A percentile compares a stretch with the other conserved stretches of the same genome.
Evolutionary conservation across 768 basidiomycete species (phyloP).

Genomic region (Tubosaeta sp.): DNA sequence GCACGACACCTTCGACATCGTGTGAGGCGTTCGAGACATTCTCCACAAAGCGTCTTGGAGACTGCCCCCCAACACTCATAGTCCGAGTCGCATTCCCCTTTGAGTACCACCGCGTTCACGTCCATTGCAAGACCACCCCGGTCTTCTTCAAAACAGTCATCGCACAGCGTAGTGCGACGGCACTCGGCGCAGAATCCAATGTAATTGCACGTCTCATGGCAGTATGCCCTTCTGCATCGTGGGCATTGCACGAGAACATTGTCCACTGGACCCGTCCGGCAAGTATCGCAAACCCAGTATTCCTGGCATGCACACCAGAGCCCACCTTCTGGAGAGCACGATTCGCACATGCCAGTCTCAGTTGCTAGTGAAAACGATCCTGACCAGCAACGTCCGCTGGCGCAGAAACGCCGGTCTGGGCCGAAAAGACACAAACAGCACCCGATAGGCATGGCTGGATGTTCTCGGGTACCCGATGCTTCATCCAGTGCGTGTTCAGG

Average conservation of each 20-base stretch:
- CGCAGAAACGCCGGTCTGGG: slow-evolving; percentile 9
- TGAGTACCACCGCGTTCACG: not conserved
- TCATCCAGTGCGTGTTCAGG: not conserved
- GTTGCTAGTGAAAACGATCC: not conserved
- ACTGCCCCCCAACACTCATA: too few species aligned
- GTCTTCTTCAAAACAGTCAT: slow-evolving; percentile 27
- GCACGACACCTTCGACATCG: not conserved
- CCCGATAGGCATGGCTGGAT: slow-evolving; percentile 12
- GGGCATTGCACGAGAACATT: slow-evolving; percentile 14
- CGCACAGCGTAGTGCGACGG: slow-evolving; percentile 17
- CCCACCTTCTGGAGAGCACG: slow-evolving; percentile 18
- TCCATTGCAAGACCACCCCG: not conserved
- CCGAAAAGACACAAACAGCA: slow-evolving; percentile 6
- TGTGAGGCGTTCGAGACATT: not conserved
- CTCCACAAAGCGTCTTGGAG: not conserved
- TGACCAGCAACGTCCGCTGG: slow-evolving; percentile 19
- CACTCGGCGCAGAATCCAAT: slow-evolving; percentile 20
- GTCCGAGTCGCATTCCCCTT: not conserved
- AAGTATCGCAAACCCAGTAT: slow-evolving; percentile 24
- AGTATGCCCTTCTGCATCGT: slow-evolving; percentile 17
- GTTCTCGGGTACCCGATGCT: slow-evolving; percentile 5
- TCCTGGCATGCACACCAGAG: slow-evolving; percentile 19
- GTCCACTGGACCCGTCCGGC: not conserved
- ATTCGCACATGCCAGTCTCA: slow-evolving; percentile 10
- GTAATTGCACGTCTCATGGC: slow-evolving; percentile 20